phyloP scores from a whole-genome alignment of 139 green algal species.

The Chlorella sp. region DNA sequence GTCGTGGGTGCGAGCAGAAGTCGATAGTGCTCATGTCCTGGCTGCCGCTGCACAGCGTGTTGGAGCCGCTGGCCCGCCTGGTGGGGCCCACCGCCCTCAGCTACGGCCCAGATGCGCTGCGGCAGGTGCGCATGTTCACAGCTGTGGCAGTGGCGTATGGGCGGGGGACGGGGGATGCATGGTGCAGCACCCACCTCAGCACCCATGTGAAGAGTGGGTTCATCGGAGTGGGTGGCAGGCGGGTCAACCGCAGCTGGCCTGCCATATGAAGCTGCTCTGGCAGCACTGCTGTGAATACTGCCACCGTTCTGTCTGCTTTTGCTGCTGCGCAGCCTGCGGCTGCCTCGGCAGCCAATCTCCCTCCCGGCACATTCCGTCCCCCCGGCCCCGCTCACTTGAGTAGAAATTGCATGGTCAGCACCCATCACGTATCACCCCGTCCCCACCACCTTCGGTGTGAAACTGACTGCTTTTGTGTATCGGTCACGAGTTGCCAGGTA shows the following conservation, averaged over 20 bases:
- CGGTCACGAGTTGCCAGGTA: too few relatives aligned
- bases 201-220: too few relatives aligned
- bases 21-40: slow-evolving; percentile 78
- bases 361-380: too few relatives aligned
- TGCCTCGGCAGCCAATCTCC: too few relatives aligned
- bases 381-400: too few relatives aligned
- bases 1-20: slow-evolving; percentile 86
- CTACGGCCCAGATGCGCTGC: slow-evolving; percentile 58
- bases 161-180: neutral
- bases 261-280: neutral
- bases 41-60: slow-evolving; percentile 62
- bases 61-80: slow-evolving; percentile 67
- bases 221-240: neutral
- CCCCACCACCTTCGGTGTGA: too few relatives aligned
- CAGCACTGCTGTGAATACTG: too few relatives aligned
- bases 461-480: too few relatives aligned
- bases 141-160: neutral
- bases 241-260: neutral
- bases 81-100: slow-evolving; percentile 73
- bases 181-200: neutral
- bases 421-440: too few relatives aligned
- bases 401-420: too few relatives aligned
- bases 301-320: too few relatives aligned
- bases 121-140: slow-evolving; percentile 36
- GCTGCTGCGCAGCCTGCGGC: too few relatives aligned